phyloP scores from a whole-genome alignment of 2,329 filamentous ascomycete species.

The Phialemoniopsis sp. region DNA sequence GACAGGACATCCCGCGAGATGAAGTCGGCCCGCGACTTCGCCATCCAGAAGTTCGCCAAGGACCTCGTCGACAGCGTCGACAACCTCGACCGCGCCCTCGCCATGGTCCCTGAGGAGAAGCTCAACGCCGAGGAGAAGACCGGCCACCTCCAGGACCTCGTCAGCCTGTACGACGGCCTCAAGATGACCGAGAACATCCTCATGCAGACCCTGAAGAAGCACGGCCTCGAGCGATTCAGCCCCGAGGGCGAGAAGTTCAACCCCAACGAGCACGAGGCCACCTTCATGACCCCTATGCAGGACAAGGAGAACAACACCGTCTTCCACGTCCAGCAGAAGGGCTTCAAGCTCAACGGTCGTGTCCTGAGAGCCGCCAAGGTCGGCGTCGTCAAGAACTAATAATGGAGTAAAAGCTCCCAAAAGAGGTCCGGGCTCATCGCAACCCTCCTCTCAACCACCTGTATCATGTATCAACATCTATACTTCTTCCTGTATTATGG shows the following conservation, averaged over 20 bases:
- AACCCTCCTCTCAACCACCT: no score
- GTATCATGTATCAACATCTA: conserved; percentile 5
- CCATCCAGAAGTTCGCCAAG: conserved; percentile 91
- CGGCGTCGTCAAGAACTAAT: conserved; percentile 83
- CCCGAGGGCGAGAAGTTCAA: conserved; percentile 86
- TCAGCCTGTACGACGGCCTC: conserved; percentile 79
- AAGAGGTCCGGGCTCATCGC: no score
- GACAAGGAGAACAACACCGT: conserved; percentile 88
- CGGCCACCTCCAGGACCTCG: conserved; percentile 65
- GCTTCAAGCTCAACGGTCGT: conserved; percentile 88
- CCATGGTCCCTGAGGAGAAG: conserved; percentile 72
- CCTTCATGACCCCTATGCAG: conserved; percentile 84
- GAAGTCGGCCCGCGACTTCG: conserved; percentile 83
- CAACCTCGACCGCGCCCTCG: conserved; percentile 91
- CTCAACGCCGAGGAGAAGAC: conserved; percentile 48
- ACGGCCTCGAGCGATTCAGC: conserved; percentile 86
- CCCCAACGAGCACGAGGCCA: conserved; percentile 94
- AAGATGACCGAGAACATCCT: conserved; percentile 94
- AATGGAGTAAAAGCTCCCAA: conserved; percentile 7
- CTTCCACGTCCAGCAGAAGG: conserved; percentile 92
- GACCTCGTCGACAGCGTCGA: conserved; percentile 94
- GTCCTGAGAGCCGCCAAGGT: conserved; percentile 91
- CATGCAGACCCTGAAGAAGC: conserved; percentile 84
- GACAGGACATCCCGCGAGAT: conserved; percentile 90
- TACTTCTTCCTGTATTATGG: conserved; percentile 8